Conservation (phyloP, 2,329 filamentous ascomycete genomes). For the Fusarium bulbicola region DNA sequence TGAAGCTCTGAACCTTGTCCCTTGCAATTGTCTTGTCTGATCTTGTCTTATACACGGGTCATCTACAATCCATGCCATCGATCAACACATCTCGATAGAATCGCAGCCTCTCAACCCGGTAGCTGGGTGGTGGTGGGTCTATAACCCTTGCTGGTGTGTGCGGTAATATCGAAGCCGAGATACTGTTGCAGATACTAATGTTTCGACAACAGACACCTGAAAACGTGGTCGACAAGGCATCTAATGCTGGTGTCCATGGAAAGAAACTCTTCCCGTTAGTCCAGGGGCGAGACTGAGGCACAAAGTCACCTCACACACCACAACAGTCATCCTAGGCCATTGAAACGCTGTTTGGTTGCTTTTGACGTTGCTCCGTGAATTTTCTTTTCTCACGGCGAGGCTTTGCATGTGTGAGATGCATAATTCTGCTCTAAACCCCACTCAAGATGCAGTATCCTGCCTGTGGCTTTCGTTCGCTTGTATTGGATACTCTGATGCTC, state of each 20-base stretch:
- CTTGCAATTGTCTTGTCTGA: constrained; percentile 15
- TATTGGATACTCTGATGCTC: not conserved
- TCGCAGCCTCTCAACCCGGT: constrained; percentile 13
- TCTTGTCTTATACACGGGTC: not conserved
- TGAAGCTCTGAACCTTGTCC: not conserved
- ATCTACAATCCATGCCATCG: constrained; percentile 14
- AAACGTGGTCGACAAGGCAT: constrained; percentile 27
- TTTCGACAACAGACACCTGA: constrained; percentile 29
- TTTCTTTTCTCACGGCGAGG: not conserved
- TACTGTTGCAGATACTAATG: constrained; percentile 6
- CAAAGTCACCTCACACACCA: not conserved
- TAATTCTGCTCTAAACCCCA: not conserved
- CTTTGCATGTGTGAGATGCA: not conserved
- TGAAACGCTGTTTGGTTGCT: not conserved
- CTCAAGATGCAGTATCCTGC: constrained; percentile 5
- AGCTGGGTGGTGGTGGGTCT: constrained; percentile 8
- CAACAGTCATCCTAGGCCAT: not conserved
- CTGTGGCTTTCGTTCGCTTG: constrained; percentile 10
- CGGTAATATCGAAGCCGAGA: constrained; percentile 3
- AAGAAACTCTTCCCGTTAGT: not conserved
- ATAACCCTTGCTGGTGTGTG: constrained; percentile 1
- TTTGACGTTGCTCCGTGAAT: not conserved
- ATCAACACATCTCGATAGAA: not conserved
- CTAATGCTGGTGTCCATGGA: not conserved
- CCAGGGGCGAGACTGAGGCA: not conserved